These are phyloP conservation scores for Chrysophaeum taylorii DNA, from an alignment of 352 stramenopile genomes.

Conservation along the genomic window DNA sequence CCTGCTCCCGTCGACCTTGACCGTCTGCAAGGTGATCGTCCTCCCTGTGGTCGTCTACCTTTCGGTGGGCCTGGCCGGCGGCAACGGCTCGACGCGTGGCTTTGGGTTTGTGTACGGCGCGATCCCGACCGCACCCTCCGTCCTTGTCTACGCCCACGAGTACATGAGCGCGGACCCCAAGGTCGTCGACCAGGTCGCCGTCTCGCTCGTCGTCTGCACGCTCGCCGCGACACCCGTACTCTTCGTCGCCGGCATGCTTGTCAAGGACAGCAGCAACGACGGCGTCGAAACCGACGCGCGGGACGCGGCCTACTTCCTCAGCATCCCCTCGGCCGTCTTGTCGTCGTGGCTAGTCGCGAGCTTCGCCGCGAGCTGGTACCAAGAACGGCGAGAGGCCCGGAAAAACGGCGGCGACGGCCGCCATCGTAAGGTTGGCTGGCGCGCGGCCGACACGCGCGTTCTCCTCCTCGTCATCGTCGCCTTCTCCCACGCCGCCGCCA, in stretches of 20 bases:
- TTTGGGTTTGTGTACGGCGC: constrained; percentile 3
- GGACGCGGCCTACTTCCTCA: background rate
- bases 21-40: background rate
- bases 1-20: background rate
- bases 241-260: background rate
- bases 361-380: background rate
- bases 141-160: constrained; percentile 14
- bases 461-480: background rate
- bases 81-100: background rate
- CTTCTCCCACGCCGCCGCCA: background rate
- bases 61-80: background rate
- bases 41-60: constrained; percentile 3
- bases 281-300: too few relatives aligned
- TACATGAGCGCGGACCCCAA: background rate
- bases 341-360: background rate
- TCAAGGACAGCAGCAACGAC: background rate
- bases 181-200: background rate
- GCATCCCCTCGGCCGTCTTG: background rate
- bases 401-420: too few relatives aligned
- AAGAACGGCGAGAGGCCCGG: too few relatives aligned
- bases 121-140: constrained; percentile 6
- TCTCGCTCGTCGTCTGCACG: background rate
- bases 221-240: background rate
- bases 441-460: background rate
- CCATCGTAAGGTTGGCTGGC: too few relatives aligned